Evolutionary conservation across 352 stramenopile species (phyloP), one percentile per base, ranked within the genome.

Genomic region (Phytophthora melonis): DNA sequence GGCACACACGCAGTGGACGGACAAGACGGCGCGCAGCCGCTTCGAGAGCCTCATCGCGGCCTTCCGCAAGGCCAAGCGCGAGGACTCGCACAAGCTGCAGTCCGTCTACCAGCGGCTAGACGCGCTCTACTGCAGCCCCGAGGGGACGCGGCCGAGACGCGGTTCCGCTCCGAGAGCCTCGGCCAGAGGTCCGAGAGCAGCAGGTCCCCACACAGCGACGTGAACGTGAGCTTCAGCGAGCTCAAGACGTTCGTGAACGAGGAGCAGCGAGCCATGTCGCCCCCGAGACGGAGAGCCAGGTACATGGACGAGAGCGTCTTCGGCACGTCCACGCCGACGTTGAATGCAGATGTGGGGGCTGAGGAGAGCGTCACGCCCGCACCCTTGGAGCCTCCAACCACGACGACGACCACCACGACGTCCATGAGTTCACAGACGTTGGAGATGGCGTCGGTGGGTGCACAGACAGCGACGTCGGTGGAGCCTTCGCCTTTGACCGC

Each of bases 11-110:
- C 72, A 78, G 25, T 91, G 84, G 84, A 77, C 78, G 21, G 74
- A 84, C 43, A 79, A 87, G 62, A 80, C 77, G 9, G 79, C 81
- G 18, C 81, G 84, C 32, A 91, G 81, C 49, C 84, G 84, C 50
- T 88, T 81, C 62, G 82, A 89, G 72, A 88, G 81, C 63, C 81
- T 89, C 55, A 70, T 91, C 67, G 70, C 74, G 16, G 77, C 71
- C 25, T 88, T 82, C 66, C 59, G 72, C 21, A 83, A 85, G 49
- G 73, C 75, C 27, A 82, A 80, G 41, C 41, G 70, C 10, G 71
- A 75, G 27, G 61, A 41, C 23, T 59, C 62, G 10, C 19, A 41
- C n/a, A 43, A 66, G 3, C 50, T 70, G 23, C 34, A 55, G 19
- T 11, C 11, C 1, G 47, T 75, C 9, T 71, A 64, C 27, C 63